Conservation (phyloP, 2,329 filamentous ascomycete species). For the Sporothrix inflata region DNA sequence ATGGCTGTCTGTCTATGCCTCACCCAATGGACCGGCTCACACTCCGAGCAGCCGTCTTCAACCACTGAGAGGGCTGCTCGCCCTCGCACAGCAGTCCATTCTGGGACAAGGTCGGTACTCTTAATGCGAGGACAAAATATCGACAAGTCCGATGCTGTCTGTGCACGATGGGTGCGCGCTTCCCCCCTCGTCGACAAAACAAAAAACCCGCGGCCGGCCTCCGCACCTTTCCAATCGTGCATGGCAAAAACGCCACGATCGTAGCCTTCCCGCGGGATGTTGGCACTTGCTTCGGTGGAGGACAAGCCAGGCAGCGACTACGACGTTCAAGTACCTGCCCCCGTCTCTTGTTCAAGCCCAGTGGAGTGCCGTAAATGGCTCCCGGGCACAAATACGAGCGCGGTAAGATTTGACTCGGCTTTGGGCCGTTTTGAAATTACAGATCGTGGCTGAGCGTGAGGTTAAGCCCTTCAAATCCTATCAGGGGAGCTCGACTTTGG, state of each 20-base stretch:
- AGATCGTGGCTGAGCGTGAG: conserved; percentile 10
- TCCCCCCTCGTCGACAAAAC: not conserved
- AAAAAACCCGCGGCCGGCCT: not conserved
- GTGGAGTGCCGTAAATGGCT: not conserved
- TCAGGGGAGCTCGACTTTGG: too few species aligned
- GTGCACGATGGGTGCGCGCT: not conserved
- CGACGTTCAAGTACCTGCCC: not conserved
- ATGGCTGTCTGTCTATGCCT: not conserved
- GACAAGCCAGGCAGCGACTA: not conserved
- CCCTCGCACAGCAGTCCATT: conserved; percentile 15
- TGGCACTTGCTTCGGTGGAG: not conserved
- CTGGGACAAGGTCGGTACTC: not conserved
- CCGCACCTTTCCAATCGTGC: conserved; percentile 1
- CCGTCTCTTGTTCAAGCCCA: too few species aligned
- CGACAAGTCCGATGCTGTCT: not conserved
- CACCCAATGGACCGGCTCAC: not conserved
- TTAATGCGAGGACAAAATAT: not conserved
- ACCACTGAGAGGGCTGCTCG: not conserved
- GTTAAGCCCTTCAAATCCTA: too few species aligned
- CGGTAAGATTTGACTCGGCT: not conserved
- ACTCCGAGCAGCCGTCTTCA: not conserved
- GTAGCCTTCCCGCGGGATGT: not conserved
- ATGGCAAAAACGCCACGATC: conserved; percentile 16
- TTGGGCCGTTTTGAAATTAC: not conserved
- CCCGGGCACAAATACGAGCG: not conserved